A percentile compares a stretch with the other conserved stretches of the same genome.
Evolutionary conservation across 2,329 filamentous ascomycete genomes (phyloP).

Genomic region (Bipolaris victoriae): DNA sequence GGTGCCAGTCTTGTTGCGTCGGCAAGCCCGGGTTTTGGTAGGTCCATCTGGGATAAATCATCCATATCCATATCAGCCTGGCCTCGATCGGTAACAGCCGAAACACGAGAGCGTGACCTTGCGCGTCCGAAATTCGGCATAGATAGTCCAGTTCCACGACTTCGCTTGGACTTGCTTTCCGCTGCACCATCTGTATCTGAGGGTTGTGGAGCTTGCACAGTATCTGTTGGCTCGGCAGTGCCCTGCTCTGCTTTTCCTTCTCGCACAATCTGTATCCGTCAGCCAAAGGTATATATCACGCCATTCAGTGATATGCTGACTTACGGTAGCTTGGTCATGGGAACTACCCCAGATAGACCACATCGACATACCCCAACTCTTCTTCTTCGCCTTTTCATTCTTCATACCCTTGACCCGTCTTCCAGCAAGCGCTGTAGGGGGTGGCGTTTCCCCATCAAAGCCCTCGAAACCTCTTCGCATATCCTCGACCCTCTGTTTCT

Average conservation of each 20-base stretch:
- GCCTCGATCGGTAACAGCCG: constrained; percentile 42
- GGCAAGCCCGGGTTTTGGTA: constrained; percentile 30
- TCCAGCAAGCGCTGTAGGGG: constrained; percentile 81
- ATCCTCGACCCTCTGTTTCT: constrained; percentile 75
- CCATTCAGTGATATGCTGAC: constrained; percentile 4
- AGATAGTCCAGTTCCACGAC: constrained; percentile 12
- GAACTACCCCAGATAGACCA: constrained; percentile 91
- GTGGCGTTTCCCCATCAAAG: constrained; percentile 76
- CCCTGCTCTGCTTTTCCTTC: constrained; percentile 42
- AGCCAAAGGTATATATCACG: constrained; percentile 9
- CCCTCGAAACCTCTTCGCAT: constrained; percentile 73
- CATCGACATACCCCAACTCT: constrained; percentile 77
- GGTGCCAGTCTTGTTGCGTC: constrained; percentile 39
- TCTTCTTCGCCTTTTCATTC: constrained; percentile 62
- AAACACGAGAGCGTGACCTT: constrained; percentile 39
- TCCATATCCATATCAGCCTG: constrained; percentile 33
- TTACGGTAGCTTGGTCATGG: constrained; percentile 78
- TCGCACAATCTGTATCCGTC: constrained; percentile 38
- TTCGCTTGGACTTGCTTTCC: constrained; percentile 17
- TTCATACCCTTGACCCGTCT: constrained; percentile 61
- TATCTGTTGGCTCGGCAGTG: constrained; percentile 38
- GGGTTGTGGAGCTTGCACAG: constrained; percentile 12
- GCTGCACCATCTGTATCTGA: constrained; percentile 46
- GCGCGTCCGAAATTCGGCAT: constrained; percentile 18
- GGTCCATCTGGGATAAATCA: constrained; percentile 30